A percentile compares a stretch with the other conserved stretches of the same genome.
Conservation (phyloP, 169 alveolate species). For the Babesia sp. region DNA sequence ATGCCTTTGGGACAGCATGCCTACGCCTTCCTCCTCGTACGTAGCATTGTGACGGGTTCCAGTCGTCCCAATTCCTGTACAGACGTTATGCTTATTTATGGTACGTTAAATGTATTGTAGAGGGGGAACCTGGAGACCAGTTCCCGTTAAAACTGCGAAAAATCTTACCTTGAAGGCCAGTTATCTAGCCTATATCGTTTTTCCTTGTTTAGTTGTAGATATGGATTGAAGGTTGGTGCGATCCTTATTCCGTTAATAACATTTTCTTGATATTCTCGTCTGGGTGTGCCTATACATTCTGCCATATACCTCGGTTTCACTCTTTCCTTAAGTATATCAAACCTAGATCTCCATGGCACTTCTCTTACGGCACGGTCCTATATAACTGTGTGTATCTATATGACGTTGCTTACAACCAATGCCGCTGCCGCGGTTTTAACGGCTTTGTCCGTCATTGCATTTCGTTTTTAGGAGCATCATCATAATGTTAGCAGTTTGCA, state of each 20-base stretch:
- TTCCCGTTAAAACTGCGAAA: too few species aligned
- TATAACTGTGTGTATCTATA: background rate
- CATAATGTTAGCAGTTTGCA: background rate
- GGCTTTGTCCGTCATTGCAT: background rate
- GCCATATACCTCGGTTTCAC: slow-evolving; percentile 79
- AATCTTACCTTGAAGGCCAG: slow-evolving; percentile 84
- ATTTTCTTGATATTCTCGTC: slow-evolving; percentile 81
- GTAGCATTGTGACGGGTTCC: slow-evolving; percentile 78
- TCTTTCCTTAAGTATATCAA: slow-evolving; percentile 71
- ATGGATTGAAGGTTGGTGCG: slow-evolving; percentile 85
- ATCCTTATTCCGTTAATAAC: slow-evolving; percentile 81
- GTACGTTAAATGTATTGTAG: too few species aligned
- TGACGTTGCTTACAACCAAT: background rate
- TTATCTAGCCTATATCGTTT: slow-evolving; percentile 82
- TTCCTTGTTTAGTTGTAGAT: slow-evolving; percentile 78
- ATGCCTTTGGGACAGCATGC: slow-evolving; percentile 77
- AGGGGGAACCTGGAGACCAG: background rate
- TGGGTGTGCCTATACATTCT: slow-evolving; percentile 85
- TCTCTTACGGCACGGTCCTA: slow-evolving; percentile 81
- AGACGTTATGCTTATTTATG: background rate
- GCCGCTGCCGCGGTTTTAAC: slow-evolving; percentile 26
- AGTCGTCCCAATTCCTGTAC: slow-evolving; percentile 81
- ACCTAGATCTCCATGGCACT: slow-evolving; percentile 82
- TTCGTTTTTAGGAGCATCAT: background rate
- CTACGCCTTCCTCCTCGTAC: slow-evolving; percentile 85